These are phyloP conservation scores for Puya raimondii DNA, from an alignment of 176 grass and related monocot genomes.

Conservation along the genomic window DNA sequence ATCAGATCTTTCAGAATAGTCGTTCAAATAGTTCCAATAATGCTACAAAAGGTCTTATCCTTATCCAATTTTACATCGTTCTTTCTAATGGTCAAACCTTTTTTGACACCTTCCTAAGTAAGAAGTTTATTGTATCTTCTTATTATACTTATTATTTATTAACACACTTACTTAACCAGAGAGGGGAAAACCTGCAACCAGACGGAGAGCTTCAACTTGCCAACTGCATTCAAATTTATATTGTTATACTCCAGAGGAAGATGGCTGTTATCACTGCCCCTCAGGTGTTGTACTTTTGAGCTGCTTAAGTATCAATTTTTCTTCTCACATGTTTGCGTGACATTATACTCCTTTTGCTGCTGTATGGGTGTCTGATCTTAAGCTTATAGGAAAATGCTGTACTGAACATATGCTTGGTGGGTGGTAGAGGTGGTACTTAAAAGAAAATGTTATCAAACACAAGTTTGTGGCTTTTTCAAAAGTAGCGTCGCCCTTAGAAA, in stretches of 20 bases:
- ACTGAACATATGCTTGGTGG: no score
- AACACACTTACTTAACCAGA: constrained; percentile 14
- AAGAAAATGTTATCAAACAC: no score
- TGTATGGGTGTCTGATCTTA: no score
- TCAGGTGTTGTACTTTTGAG: constrained; percentile 25
- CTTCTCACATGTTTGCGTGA: neutral
- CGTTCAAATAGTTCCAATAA: constrained; percentile 11
- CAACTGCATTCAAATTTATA: constrained; percentile 16
- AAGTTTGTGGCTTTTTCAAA: no score
- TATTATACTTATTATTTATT: neutral
- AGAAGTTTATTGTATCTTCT: constrained; percentile 4
- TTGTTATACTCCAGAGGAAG: constrained; percentile 21
- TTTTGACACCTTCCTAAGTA: neutral
- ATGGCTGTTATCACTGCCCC: constrained; percentile 16
- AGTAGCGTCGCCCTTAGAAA: no score
- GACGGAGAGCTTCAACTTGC: constrained; percentile 12
- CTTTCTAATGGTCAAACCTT: neutral
- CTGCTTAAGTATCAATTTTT: neutral
- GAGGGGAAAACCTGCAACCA: constrained; percentile 12
- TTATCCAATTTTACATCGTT: neutral
- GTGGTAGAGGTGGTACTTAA: no score
- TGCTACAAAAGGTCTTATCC: constrained; percentile 10
- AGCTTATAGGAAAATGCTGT: no score
- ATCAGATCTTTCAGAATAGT: constrained; percentile 19
- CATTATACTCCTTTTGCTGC: neutral